Base-by-base conservation (phyloP, 495 filamentous ascomycete species). In the Aspergillus panamensis region DNA sequence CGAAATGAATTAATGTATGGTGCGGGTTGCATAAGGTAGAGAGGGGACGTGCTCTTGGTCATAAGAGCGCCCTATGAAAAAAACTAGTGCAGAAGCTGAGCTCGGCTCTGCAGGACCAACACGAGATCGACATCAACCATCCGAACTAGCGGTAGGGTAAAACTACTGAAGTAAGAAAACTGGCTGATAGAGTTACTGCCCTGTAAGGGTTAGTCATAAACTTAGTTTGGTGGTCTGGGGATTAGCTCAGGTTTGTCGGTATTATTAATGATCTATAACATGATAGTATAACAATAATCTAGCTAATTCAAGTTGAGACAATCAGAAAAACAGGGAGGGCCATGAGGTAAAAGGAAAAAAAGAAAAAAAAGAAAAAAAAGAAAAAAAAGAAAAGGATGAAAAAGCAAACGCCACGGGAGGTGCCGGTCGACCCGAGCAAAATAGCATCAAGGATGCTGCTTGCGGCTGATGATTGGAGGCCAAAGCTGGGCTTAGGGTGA, bases 341-440 rank as follows among this genome's bases (percentile, higher is more conserved):
- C 29, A 42, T 35, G 40, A 29, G 37, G n/a, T 13, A 16, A 39
- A 19, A 31, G n/a, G 20, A 19, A 50, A 30, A 20, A 19, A 21
- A 40, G 14, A 42, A 50, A 40, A 39, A 29, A 50, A 30, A 30
- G 3, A 43, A 31, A 35, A 31, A 30, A 19, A 21, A 40, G 14
- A 42, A 50, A 40, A 39, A 29, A 50, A 30, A 30, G 3, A 43
- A 31, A 35, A 31, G n/a, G n/a, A n/a, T n/a, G n/a, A n/a, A n/a
- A 30, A 40, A 40, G 19, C 16, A 45, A 54, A 54, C 49, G 30
- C 31, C 32, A 17, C 58, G 52, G 58, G 51, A 43, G 45, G 39
- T 60, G 58, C 58, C 58, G 58, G 40, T 44, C 16, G 44, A 50
- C 21, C 58, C 58, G 58, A 55, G 47, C 35, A 39, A 49, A 35